These are phyloP conservation scores for Pleurotus djamor DNA, from an alignment of 768 basidiomycete species.

Conservation along the genomic window DNA sequence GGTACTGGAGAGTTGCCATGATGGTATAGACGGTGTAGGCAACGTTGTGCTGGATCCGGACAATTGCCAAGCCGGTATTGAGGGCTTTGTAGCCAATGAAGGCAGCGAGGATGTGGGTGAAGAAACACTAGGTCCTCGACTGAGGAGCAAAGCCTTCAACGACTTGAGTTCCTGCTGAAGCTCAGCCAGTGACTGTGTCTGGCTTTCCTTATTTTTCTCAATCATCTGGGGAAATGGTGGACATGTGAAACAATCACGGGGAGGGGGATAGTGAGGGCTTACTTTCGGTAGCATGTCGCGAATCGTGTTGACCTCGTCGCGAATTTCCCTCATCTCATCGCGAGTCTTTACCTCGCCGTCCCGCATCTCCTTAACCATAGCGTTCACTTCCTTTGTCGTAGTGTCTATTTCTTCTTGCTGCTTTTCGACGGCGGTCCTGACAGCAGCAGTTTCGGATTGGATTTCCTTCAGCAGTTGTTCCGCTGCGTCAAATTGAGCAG, in stretches of 20 bases:
- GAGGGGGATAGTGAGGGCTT: constrained; percentile 11
- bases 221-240: constrained; percentile 66
- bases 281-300: constrained; percentile 95
- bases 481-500: constrained; percentile 87
- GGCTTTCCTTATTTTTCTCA: constrained; percentile 86
- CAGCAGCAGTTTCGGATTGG: constrained; percentile 70
- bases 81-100: constrained; percentile 50
- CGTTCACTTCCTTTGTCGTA: constrained; percentile 70
- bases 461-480: constrained; percentile 81
- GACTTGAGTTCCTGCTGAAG: constrained; percentile 95
- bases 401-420: constrained; percentile 73
- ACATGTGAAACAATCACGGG: neutral
- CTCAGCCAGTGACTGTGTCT: constrained; percentile 79
- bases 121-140: constrained; percentile 54
- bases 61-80: constrained; percentile 93
- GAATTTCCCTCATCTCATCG: constrained; percentile 89
- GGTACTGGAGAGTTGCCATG: constrained; percentile 7
- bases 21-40: constrained; percentile 14
- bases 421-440: constrained; percentile 71
- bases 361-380: constrained; percentile 70
- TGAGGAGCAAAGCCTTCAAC: constrained; percentile 84
- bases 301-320: constrained; percentile 87
- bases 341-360: constrained; percentile 76
- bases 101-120: constrained; percentile 48
- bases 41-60: constrained; percentile 33